These are phyloP conservation scores for Pelargonium australe DNA, from an alignment of 441 rosid genomes.

Conservation along the genomic window DNA sequence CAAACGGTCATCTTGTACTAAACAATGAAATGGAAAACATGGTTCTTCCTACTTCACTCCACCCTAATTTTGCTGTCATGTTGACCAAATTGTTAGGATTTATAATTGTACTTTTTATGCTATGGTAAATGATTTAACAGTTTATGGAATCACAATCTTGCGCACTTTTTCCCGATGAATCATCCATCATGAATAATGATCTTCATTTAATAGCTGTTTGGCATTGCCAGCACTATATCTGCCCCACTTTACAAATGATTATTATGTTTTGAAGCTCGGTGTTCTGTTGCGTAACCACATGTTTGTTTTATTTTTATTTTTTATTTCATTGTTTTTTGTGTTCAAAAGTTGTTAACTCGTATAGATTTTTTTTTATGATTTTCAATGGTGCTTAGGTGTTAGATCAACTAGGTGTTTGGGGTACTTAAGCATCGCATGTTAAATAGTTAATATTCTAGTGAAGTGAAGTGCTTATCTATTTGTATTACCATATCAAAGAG, in stretches of 20 bases:
- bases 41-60: neutral
- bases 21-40: neutral
- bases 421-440: neutral
- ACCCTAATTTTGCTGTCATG: neutral
- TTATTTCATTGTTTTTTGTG: neutral
- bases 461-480: neutral
- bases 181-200: neutral
- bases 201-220: neutral
- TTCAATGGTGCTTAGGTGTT: neutral
- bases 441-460: neutral
- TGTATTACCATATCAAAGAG: neutral
- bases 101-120: neutral
- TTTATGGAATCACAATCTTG: neutral
- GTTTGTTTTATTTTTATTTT: neutral
- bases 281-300: neutral
- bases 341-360: neutral
- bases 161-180: neutral
- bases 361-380: neutral
- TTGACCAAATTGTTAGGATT: neutral
- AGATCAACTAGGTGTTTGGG: neutral
- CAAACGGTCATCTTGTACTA: neutral
- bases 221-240: no score
- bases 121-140: neutral
- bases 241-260: neutral
- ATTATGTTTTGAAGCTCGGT: neutral